Percentiles rank a stretch among this genome's conserved stretches.
These are phyloP conservation scores for Lolium multiflorum DNA, from an alignment of 176 grass and related monocot genomes.

Conservation along the genomic window DNA sequence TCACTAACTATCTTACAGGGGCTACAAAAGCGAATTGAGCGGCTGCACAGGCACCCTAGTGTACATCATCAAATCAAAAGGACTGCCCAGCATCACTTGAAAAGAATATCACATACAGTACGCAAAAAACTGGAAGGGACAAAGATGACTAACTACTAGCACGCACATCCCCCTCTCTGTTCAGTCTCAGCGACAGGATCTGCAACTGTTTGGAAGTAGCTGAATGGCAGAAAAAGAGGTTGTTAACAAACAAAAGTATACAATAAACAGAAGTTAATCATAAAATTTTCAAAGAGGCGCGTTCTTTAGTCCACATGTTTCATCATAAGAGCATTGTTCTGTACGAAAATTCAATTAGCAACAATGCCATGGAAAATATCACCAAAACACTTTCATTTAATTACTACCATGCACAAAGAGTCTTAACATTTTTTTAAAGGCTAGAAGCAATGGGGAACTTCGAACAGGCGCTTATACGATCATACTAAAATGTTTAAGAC, in stretches of 20 bases:
- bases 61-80: conserved; percentile 47
- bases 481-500: too few species aligned
- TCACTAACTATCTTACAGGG: conserved; percentile 37
- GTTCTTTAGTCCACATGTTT: not conserved
- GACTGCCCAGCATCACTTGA: conserved; percentile 43
- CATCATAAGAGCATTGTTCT: not conserved
- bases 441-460: too few species aligned
- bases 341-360: conserved; percentile 8
- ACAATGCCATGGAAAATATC: not conserved
- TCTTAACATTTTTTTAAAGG: too few species aligned
- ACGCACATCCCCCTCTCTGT: conserved; percentile 85
- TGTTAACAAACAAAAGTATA: conserved; percentile 5
- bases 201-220: conserved; percentile 76
- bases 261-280: not conserved
- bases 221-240: conserved; percentile 50
- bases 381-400: not conserved
- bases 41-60: conserved; percentile 36
- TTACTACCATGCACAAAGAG: too few species aligned
- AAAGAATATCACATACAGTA: conserved; percentile 54
- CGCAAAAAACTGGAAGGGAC: conserved; percentile 42
- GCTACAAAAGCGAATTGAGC: conserved; percentile 43
- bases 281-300: not conserved
- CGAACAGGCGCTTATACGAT: too few species aligned
- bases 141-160: conserved; percentile 57
- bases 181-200: conserved; percentile 64